Evolutionary conservation across 495 filamentous ascomycete species (phyloP).

Genomic region (Podospora pseudopauciseta): DNA sequence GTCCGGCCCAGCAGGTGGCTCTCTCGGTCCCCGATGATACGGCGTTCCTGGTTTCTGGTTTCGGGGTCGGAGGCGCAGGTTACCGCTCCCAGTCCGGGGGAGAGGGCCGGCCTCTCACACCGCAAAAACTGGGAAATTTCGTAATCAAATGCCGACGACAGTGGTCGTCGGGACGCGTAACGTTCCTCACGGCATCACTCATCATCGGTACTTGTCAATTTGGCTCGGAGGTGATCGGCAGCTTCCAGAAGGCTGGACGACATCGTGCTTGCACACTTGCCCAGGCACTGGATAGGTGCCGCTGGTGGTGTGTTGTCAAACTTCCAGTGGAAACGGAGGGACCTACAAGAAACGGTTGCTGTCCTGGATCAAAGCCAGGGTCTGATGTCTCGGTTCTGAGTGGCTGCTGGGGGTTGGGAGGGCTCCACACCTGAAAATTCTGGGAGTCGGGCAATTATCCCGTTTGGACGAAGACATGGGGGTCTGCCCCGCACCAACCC

Average conservation of each 20-base stretch:
- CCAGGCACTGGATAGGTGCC: too few species aligned
- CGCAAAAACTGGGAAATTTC: background rate
- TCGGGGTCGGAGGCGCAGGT: background rate
- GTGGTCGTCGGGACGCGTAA: background rate
- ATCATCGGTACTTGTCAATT: background rate
- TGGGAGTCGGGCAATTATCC: constrained; percentile 32
- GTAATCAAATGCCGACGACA: background rate
- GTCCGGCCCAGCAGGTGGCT: background rate
- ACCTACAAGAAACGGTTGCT: background rate
- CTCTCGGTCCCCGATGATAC: background rate
- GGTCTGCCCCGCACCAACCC: constrained; percentile 25
- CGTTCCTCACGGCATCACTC: background rate
- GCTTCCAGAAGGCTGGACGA: background rate
- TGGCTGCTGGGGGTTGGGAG: constrained; percentile 11
- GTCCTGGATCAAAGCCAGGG: background rate
- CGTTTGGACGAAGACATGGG: constrained; percentile 23
- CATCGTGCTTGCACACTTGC: background rate
- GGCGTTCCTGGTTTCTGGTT: background rate
- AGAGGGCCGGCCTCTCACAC: background rate
- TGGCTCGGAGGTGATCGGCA: background rate
- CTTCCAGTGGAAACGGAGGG: background rate
- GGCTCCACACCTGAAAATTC: constrained; percentile 14
- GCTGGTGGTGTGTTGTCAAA: background rate
- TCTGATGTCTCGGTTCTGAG: background rate
- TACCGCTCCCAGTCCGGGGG: background rate